Base-by-base conservation (phyloP, 2,329 filamentous ascomycete genomes). In the Endothia cerciana region DNA sequence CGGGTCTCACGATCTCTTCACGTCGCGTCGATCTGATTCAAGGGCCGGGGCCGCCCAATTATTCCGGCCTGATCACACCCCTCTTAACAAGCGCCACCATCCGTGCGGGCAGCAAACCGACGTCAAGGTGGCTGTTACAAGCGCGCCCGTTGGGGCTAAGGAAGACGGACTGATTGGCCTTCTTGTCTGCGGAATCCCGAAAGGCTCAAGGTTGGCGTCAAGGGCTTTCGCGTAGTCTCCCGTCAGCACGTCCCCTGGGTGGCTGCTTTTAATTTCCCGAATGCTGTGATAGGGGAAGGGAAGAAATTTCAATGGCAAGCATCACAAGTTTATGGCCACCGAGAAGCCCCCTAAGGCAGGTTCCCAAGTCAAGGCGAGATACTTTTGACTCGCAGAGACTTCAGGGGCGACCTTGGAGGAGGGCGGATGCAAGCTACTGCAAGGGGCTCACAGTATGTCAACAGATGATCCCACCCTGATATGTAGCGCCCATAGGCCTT, bases 61-160 rank as follows among this genome's bases (percentile, higher is more conserved):
- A 41, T 58, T 41, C 55, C 55, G 55, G n/a, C 36, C 33, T 28
- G n/a, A 19, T 22, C 36, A 41, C 30, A 13, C n/a, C 55, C 55
- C 10, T 15, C 36, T 10, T 15, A n/a, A 28, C 10, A 4, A 4
- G 33, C 55, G 33, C 33, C 55, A 51, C 33, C n/a, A 38, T 19
- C 55, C 36, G 36, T 41, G 55, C 19, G 36, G 28, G 47, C 47
- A 41, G 55, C 36, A 56, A 36, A 25, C 33, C 36, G 41, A 58
- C 4, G 55, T 40, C 55, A 22, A 58, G 28, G 57, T 59, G 40
- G 57, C 57, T 43, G 57, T 45, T 38, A 28, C 57, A 59, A 59
- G 57, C 57, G 57, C 57, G 3, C 22, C 36, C 15, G 38, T 38
- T 43, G 38, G 56, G 22, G 36, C 25, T 19, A 3, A 1, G 19